Evolutionary conservation across 768 basidiomycete species (phyloP).

Genomic region (Lactarius psammicola): DNA sequence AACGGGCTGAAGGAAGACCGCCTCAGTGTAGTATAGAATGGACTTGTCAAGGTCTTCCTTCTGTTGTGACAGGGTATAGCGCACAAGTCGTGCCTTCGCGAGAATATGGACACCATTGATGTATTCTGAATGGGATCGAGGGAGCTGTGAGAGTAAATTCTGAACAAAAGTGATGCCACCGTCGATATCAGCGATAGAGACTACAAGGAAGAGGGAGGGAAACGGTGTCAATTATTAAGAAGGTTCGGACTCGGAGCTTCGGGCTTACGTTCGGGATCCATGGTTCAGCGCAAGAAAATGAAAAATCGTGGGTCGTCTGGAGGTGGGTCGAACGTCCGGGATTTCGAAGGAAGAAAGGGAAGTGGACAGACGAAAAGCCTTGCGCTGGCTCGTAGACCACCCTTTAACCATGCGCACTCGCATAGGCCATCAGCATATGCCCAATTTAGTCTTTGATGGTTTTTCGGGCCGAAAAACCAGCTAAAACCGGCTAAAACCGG

Average conservation of each 20-base stretch:
- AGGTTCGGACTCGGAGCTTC: not conserved
- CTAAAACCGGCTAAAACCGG: too few relatives aligned
- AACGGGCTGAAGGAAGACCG: not conserved
- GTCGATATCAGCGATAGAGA: not conserved
- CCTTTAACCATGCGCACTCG: too few relatives aligned
- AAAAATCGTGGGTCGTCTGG: too few relatives aligned
- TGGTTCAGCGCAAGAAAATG: not conserved
- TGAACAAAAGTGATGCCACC: rapidly evolving
- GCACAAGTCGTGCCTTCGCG: rapidly evolving
- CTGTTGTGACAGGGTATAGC: not conserved
- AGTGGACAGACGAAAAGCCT: too few relatives aligned
- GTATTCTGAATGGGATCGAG: not conserved
- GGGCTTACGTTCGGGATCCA: not conserved
- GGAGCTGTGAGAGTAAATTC: not conserved
- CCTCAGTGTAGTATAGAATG: not conserved
- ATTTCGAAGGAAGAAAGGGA: too few relatives aligned
- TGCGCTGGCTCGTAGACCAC: too few relatives aligned
- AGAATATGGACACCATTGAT: not conserved
- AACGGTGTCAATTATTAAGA: not conserved
- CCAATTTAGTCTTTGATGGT: too few relatives aligned
- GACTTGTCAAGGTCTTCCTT: not conserved
- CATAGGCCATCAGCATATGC: too few relatives aligned
- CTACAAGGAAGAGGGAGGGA: not conserved
- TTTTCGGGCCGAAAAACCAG: too few relatives aligned
- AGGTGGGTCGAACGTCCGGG: too few relatives aligned